phyloP scores from a whole-genome alignment of 148 eudicot species.

The Cornus suecica region DNA sequence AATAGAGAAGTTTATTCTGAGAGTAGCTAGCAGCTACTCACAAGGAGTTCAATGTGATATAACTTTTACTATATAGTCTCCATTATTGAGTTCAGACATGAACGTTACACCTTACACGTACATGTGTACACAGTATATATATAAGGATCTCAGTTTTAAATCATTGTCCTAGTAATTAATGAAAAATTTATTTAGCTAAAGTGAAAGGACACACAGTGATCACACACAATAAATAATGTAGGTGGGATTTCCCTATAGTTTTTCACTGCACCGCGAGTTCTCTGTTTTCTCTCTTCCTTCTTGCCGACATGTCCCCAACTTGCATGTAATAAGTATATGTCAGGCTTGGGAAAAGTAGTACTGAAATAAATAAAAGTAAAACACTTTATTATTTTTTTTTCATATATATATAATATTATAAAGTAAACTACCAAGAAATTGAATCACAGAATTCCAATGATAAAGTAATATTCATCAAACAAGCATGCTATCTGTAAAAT shows the following conservation, averaged over 20 bases:
- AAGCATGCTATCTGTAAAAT: too few species aligned
- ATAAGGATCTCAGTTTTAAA: neutral
- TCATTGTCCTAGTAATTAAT: neutral
- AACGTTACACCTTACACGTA: neutral
- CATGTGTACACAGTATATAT: neutral
- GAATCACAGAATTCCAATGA: too few species aligned
- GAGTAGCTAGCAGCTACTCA: neutral
- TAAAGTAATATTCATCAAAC: too few species aligned
- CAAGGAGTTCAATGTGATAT: too few species aligned
- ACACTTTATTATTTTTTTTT: too few species aligned
- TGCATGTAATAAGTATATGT: conserved; percentile 18
- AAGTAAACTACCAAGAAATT: too few species aligned
- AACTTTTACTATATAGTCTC: neutral
- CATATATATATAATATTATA: too few species aligned
- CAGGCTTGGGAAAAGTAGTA: conserved; percentile 6
- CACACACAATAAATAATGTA: neutral
- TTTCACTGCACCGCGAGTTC: neutral
- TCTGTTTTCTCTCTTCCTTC: neutral
- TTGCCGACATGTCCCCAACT: conserved; percentile 23
- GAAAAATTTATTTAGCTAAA: neutral
- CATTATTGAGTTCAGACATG: neutral
- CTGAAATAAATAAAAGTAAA: too few species aligned
- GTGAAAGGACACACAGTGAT: too few species aligned
- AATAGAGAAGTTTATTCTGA: too few species aligned
- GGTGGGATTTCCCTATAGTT: neutral